Conservation (phyloP, 1,139 yeast genomes). For the Lodderomyces oxycetoniae region DNA sequence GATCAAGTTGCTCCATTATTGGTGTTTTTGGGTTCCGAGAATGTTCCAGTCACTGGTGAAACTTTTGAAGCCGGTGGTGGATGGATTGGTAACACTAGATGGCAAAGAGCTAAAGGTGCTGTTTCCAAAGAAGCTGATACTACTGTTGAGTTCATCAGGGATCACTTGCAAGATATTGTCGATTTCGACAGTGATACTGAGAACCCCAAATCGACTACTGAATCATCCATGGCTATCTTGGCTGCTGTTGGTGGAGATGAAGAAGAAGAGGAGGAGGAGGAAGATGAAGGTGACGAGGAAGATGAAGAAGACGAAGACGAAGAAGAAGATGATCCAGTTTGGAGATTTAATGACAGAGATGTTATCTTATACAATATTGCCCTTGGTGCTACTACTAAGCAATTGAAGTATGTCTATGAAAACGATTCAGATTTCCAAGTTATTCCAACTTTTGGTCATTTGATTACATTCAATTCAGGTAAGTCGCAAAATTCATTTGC, state of each 20-base stretch:
- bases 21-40: slow-evolving; percentile 71
- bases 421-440: slow-evolving; percentile 75
- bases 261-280: slow-evolving; percentile 45
- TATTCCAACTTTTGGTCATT: slow-evolving; percentile 89
- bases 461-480: slow-evolving; percentile 59
- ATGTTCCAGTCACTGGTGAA: slow-evolving; percentile 50
- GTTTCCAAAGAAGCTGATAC: slow-evolving; percentile 53
- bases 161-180: slow-evolving; percentile 59
- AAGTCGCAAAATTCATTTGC: slow-evolving; percentile 50
- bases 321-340: slow-evolving; percentile 40
- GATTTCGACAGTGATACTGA: slow-evolving; percentile 62
- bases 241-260: slow-evolving; percentile 57
- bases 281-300: slow-evolving; percentile 47
- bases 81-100: slow-evolving; percentile 92
- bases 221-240: slow-evolving; percentile 74
- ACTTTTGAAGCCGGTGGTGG: slow-evolving; percentile 66
- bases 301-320: slow-evolving; percentile 43
- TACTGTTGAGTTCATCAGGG: slow-evolving; percentile 67
- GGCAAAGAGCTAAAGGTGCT: slow-evolving; percentile 90
- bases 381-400: slow-evolving; percentile 77
- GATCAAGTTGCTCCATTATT: slow-evolving; percentile 88
- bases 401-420: slow-evolving; percentile 79
- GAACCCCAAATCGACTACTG: slow-evolving; percentile 63
- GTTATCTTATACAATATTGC: slow-evolving; percentile 84
- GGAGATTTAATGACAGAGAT: slow-evolving; percentile 59